phyloP scores from a whole-genome alignment of 148 eudicot species.

The Vaccinium macrocarpon region DNA sequence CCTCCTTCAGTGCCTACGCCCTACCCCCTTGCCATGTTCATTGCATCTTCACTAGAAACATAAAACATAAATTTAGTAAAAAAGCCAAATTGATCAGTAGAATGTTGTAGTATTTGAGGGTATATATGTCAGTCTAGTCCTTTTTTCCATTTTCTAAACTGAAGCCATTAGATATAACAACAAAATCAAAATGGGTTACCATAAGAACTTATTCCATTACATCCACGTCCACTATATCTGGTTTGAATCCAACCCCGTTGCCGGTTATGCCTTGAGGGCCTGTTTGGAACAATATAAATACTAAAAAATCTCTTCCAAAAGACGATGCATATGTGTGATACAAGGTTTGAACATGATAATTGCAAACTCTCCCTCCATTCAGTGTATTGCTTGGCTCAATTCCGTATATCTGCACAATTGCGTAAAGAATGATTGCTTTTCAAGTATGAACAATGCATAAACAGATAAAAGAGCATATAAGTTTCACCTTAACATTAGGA shows the following conservation, averaged over 20 bases:
- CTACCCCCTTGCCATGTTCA: conserved; percentile 79
- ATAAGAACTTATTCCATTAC: conserved; percentile 87
- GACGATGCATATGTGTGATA: not conserved
- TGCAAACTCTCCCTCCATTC: conserved; percentile 63
- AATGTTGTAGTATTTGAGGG: not conserved
- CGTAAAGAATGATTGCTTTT: not conserved
- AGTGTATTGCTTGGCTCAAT: conserved; percentile 93
- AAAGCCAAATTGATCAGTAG: conserved; percentile 7
- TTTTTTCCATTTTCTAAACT: not conserved
- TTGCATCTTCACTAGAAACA: conserved; percentile 89
- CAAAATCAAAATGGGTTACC: conserved; percentile 31
- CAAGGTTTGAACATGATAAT: not conserved
- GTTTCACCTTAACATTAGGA: conserved; percentile 76
- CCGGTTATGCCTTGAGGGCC: conserved; percentile 99
- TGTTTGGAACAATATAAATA: conserved; percentile 22
- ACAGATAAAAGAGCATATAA: not conserved
- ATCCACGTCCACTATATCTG: conserved; percentile 94
- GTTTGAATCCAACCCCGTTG: conserved; percentile 94
- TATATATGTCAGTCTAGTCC: not conserved
- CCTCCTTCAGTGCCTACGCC: conserved; percentile 69
- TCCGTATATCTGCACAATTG: conserved; percentile 64
- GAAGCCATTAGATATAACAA: not conserved
- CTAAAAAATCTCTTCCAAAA: not conserved
- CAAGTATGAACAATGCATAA: not conserved
- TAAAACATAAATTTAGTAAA: conserved; percentile 19